Evolutionary conservation across 2,329 filamentous ascomycete species (phyloP).

Genomic region (Conoideocrella luteorostrata): DNA sequence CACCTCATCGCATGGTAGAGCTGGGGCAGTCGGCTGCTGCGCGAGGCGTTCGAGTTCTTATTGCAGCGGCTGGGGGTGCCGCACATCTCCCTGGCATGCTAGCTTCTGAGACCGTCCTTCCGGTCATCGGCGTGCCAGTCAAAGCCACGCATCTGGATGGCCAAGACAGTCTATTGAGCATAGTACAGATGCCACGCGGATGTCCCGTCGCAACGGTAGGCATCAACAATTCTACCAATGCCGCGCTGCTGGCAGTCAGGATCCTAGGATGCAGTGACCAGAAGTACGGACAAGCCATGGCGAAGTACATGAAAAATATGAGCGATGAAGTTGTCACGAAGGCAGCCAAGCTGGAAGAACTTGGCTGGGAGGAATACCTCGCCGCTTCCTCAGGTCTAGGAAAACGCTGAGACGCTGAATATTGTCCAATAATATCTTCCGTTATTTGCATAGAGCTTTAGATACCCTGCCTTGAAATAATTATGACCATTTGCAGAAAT

Average conservation of each 20-base stretch:
- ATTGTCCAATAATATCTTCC: no score
- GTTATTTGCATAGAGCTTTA: no score
- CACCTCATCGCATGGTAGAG: slow-evolving; percentile 62
- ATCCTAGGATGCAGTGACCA: no score
- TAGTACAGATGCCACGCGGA: slow-evolving; percentile 72
- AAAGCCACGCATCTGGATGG: slow-evolving; percentile 69
- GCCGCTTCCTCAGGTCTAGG: no score
- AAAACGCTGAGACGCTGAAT: no score
- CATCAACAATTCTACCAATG: slow-evolving; percentile 76
- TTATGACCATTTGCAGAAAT: no score
- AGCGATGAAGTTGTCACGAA: no score
- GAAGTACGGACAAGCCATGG: no score
- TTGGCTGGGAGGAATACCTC: no score
- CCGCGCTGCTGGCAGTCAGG: slow-evolving; percentile 62
- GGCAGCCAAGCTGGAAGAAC: no score
- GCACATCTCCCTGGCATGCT: slow-evolving; percentile 72
- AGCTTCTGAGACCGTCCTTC: slow-evolving; percentile 62
- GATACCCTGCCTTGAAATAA: no score
- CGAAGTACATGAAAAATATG: no score
- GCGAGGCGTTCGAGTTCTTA: slow-evolving; percentile 65
- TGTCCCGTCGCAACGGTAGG: slow-evolving; percentile 70
- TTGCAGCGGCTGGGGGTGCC: slow-evolving; percentile 69
- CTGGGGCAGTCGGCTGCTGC: slow-evolving; percentile 57
- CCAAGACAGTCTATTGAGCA: slow-evolving; percentile 63
- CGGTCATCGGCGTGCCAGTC: slow-evolving; percentile 72